Evolutionary conservation across 306 rosid species (phyloP).

Genomic region (Inga laurina): DNA sequence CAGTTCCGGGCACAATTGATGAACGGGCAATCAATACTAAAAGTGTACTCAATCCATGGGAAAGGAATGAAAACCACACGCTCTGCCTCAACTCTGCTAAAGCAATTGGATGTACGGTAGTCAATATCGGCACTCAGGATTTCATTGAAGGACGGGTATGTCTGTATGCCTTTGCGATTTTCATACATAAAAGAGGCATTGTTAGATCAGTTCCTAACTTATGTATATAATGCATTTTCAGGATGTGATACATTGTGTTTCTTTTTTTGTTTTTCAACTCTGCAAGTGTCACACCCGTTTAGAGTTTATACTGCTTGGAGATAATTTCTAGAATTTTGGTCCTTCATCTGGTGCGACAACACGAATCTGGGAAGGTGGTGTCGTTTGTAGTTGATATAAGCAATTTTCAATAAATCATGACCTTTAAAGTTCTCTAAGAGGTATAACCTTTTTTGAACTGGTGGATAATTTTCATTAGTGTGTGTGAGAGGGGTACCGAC

Average conservation of each 20-base stretch:
- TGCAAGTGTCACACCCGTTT: slow-evolving; percentile 3
- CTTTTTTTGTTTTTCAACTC: neutral
- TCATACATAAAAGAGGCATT: slow-evolving; percentile 5
- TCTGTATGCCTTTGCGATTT: slow-evolving; percentile 25
- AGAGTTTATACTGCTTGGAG: neutral
- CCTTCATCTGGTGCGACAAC: neutral
- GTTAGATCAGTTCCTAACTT: neutral
- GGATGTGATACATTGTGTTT: neutral
- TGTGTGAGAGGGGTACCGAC: neutral
- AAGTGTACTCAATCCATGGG: slow-evolving; percentile 94
- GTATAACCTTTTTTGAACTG: slow-evolving; percentile 1
- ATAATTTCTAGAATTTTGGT: neutral
- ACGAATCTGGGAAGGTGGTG: neutral
- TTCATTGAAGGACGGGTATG: slow-evolving; percentile 98
- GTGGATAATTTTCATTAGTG: neutral
- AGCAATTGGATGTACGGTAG: slow-evolving; percentile 98
- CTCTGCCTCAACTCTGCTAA: slow-evolving; percentile 98
- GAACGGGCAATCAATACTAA: slow-evolving; percentile 92
- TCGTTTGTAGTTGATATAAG: neutral
- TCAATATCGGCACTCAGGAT: slow-evolving; percentile 97
- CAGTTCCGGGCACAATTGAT: slow-evolving; percentile 93
- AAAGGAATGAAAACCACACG: slow-evolving; percentile 96
- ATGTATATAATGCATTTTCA: neutral
- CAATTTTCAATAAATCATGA: neutral
- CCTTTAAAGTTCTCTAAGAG: neutral